Evolutionary conservation across 2,329 filamentous ascomycete species (phyloP).

Genomic region (Diplodia scrobiculata): DNA sequence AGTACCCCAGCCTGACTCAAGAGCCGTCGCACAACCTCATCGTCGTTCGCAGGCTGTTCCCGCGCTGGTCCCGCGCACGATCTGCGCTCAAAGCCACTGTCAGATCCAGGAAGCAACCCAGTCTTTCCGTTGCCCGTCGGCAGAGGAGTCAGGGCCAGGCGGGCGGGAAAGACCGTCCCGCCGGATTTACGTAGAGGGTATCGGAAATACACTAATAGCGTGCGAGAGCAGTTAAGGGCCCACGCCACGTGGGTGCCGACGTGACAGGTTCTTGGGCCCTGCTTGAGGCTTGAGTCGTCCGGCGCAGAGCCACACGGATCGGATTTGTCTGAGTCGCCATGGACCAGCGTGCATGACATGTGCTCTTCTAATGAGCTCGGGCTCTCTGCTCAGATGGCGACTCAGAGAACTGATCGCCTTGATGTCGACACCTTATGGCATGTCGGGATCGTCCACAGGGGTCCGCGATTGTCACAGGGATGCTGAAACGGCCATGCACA

Average conservation of each 20-base stretch:
- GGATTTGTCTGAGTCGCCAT: background rate
- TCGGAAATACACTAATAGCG: background rate
- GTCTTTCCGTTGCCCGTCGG: conserved; percentile 14
- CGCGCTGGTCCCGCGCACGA: too few species aligned
- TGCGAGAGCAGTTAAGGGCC: background rate
- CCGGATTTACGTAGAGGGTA: background rate
- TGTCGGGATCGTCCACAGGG: conserved; percentile 12
- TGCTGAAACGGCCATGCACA: background rate
- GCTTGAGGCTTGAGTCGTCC: conserved; percentile 3
- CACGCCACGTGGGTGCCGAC: conserved; percentile 7
- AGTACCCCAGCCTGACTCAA: background rate
- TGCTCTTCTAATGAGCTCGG: background rate
- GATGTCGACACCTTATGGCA: background rate
- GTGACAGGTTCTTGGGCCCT: background rate
- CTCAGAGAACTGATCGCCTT: conserved; percentile 1
- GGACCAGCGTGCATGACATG: background rate
- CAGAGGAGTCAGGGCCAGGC: background rate
- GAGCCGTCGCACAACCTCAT: background rate
- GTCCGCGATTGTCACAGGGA: conserved; percentile 17
- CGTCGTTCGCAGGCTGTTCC: too few species aligned
- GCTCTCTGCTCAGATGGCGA: background rate
- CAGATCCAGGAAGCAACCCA: too few species aligned
- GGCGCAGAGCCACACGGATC: background rate
- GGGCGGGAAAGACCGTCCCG: background rate
- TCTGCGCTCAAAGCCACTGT: too few species aligned